Conservation (phyloP, 352 stramenopile genomes). For the Halophytophthora polymorphica region DNA sequence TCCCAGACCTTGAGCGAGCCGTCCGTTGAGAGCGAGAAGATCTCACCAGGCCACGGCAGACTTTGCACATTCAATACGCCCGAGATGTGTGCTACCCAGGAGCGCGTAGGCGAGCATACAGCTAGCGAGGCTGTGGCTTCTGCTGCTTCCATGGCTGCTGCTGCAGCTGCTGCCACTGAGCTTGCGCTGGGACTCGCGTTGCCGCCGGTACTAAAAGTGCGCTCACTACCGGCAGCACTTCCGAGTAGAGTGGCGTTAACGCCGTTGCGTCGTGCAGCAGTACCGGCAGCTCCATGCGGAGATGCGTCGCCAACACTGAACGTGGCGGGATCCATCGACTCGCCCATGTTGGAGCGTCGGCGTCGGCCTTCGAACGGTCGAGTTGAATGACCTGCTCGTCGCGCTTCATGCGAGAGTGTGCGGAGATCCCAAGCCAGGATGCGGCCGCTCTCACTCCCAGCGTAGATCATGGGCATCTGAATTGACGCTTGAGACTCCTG, state of each 20-base stretch:
- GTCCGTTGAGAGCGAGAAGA: slow-evolving; percentile 52
- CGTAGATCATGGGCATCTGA: slow-evolving; percentile 16
- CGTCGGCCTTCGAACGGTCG: slow-evolving; percentile 17
- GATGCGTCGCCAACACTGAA: neutral
- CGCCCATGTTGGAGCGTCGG: slow-evolving; percentile 2
- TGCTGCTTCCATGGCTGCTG: neutral
- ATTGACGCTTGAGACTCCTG: neutral
- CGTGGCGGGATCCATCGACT: slow-evolving; percentile 2
- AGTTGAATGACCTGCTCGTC: slow-evolving; percentile 1
- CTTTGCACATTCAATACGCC: slow-evolving; percentile 32
- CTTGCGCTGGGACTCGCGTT: neutral
- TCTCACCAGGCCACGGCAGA: slow-evolving; percentile 33
- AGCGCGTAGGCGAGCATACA: slow-evolving; percentile 23
- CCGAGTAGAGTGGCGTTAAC: neutral
- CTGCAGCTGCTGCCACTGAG: neutral
- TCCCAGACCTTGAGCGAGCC: slow-evolving; percentile 54
- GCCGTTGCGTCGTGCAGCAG: neutral
- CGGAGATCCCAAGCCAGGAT: slow-evolving; percentile 22
- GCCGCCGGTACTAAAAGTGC: neutral
- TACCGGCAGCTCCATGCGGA: neutral
- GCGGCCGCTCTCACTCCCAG: slow-evolving; percentile 21
- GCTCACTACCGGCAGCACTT: neutral
- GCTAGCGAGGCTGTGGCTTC: slow-evolving; percentile 8
- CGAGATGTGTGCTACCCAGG: slow-evolving; percentile 42
- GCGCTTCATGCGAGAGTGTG: slow-evolving; percentile 6